Percentiles rank a stretch among this genome's conserved stretches.
Evolutionary conservation across 805 yeast genomes (phyloP).

Genomic region (Suhomyces sp.): DNA sequence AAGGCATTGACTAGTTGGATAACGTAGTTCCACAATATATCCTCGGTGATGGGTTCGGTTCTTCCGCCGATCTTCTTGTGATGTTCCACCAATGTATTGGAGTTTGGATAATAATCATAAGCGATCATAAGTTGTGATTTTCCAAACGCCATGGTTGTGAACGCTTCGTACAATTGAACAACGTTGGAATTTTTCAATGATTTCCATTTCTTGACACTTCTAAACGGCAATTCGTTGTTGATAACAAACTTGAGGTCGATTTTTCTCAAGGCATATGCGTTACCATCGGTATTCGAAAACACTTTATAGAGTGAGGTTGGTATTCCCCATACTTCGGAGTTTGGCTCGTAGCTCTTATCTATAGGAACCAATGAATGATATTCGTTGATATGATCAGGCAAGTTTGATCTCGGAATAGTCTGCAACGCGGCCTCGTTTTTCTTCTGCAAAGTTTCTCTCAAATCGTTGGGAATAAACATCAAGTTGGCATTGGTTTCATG

Average conservation of each 20-base stretch:
- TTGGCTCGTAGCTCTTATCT: constrained; percentile 44
- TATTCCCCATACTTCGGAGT: constrained; percentile 46
- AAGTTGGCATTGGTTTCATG: constrained; percentile 69
- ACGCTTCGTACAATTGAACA: constrained; percentile 72
- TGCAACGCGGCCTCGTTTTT: constrained; percentile 82
- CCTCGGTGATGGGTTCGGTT: constrained; percentile 57
- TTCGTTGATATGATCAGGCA: constrained; percentile 58
- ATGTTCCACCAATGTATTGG: constrained; percentile 65
- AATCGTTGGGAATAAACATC: constrained; percentile 67
- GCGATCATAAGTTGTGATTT: constrained; percentile 62
- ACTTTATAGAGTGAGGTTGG: constrained; percentile 73
- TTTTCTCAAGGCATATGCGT: constrained; percentile 71
- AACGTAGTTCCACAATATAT: constrained; percentile 69
- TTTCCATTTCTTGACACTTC: constrained; percentile 66
- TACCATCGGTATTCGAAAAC: constrained; percentile 74
- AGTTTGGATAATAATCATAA: constrained; percentile 81
- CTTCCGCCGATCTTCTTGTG: constrained; percentile 48
- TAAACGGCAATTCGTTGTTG: constrained; percentile 55
- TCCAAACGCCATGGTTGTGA: constrained; percentile 83
- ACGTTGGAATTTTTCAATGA: constrained; percentile 49
- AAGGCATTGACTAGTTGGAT: constrained; percentile 74
- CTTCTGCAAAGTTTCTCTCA: constrained; percentile 67
- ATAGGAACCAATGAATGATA: constrained; percentile 86
- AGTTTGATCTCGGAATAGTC: constrained; percentile 45
- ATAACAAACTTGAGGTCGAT: constrained; percentile 48